Conservation (phyloP, 2,329 filamentous ascomycete species). For the Tolypocladium ophioglossoides region DNA sequence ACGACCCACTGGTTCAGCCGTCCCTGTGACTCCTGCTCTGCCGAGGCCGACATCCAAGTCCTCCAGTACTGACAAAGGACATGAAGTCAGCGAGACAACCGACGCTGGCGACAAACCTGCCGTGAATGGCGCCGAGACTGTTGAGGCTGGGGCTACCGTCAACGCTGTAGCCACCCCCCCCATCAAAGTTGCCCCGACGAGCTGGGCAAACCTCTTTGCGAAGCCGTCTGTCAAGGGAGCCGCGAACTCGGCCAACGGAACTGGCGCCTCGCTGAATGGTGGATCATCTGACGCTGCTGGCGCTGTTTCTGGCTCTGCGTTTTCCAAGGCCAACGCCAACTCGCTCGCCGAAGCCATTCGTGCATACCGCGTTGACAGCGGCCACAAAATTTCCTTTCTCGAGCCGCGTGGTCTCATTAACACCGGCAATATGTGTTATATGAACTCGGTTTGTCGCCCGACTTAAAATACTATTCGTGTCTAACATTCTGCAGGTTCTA, state of each 20-base stretch:
- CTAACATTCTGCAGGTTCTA: constrained; percentile 52
- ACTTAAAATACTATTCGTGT: neutral
- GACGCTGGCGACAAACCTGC: constrained; percentile 7
- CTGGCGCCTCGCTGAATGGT: constrained; percentile 14
- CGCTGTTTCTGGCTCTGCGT: constrained; percentile 18
- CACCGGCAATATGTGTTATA: constrained; percentile 98
- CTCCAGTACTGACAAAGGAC: constrained; percentile 8
- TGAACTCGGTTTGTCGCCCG: constrained; percentile 79
- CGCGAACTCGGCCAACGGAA: constrained; percentile 15
- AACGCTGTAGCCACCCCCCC: constrained; percentile 10
- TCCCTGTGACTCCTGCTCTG: constrained; percentile 36
- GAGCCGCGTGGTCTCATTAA: constrained; percentile 92
- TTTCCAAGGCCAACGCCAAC: constrained; percentile 35
- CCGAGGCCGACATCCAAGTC: constrained; percentile 27
- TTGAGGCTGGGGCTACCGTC: constrained; percentile 8
- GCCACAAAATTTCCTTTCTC: constrained; percentile 65
- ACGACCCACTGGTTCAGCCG: constrained; percentile 25
- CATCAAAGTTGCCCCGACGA: constrained; percentile 21
- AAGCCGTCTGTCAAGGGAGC: constrained; percentile 14
- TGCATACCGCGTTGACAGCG: constrained; percentile 56
- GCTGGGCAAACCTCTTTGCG: constrained; percentile 30
- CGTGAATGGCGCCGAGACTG: constrained; percentile 12
- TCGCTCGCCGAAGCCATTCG: constrained; percentile 69
- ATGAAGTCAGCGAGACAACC: neutral
- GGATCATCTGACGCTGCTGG: constrained; percentile 7